A percentile compares a stretch with the other conserved stretches of the same genome.
Conservation (phyloP, 805 yeast genomes). For the Wickerhamiella kazuoi region DNA sequence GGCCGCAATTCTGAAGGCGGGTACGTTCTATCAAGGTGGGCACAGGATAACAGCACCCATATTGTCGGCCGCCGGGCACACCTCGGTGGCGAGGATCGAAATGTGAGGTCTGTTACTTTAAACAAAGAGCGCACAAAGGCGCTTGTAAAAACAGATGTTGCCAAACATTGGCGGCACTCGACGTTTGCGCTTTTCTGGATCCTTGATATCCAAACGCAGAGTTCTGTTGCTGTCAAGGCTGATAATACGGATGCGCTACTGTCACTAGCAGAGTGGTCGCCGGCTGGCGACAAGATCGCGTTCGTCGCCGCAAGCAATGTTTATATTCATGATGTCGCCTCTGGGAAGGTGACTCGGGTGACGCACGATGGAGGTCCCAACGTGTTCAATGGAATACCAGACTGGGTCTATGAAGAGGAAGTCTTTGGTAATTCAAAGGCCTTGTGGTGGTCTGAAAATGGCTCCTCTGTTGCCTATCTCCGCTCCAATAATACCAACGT, state of each 20-base stretch:
- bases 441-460: constrained; percentile 76
- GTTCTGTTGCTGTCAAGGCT: constrained; percentile 20
- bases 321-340: constrained; percentile 27
- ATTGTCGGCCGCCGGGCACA: constrained; percentile 18
- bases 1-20: constrained; percentile 3
- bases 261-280: constrained; percentile 58
- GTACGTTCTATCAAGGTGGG: not conserved
- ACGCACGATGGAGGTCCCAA: constrained; percentile 55
- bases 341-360: constrained; percentile 26
- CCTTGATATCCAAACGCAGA: constrained; percentile 28
- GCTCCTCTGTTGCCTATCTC: constrained; percentile 44
- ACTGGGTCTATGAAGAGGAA: constrained; percentile 92
- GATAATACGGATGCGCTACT: constrained; percentile 15
- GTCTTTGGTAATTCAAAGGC: constrained; percentile 54
- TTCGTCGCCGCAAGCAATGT: constrained; percentile 55
- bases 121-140: constrained; percentile 32
- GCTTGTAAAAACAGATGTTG: constrained; percentile 35
- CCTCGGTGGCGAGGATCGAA: constrained; percentile 26
- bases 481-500: constrained; percentile 59
- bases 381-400: constrained; percentile 75
- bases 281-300: constrained; percentile 47
- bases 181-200: constrained; percentile 44
- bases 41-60: constrained; percentile 3
- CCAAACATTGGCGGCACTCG: constrained; percentile 53
- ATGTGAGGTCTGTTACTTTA: constrained; percentile 27